Evolutionary conservation across 139 green algal genomes (phyloP).

Genomic region (Coelastrella sp.): DNA sequence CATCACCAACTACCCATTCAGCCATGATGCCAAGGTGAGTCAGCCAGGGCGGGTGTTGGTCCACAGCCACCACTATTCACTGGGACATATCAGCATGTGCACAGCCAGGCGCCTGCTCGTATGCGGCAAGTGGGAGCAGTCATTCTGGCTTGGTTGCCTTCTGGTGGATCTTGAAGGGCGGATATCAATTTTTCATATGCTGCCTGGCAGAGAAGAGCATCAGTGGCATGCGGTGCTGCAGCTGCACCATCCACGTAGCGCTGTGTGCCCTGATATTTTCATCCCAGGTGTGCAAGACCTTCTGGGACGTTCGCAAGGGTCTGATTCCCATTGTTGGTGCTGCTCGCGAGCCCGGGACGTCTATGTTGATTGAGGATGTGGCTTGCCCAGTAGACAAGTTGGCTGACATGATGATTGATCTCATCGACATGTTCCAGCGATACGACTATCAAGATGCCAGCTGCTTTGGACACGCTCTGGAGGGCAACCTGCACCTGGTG

Average conservation of each 20-base stretch:
- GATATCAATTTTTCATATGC: too few relatives aligned
- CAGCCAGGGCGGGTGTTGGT: neutral
- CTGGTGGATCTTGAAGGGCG: too few relatives aligned
- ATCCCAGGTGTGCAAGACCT: slow-evolving; percentile 78
- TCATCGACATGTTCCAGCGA: slow-evolving; percentile 93
- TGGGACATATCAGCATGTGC: too few relatives aligned
- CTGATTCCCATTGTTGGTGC: slow-evolving; percentile 97
- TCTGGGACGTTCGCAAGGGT: slow-evolving; percentile 97
- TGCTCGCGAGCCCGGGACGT: slow-evolving; percentile 90
- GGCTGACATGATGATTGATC: slow-evolving; percentile 95
- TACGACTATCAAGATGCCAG: slow-evolving; percentile 93
- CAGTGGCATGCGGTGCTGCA: too few relatives aligned
- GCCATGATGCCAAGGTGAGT: slow-evolving; percentile 65
- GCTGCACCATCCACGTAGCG: too few relatives aligned
- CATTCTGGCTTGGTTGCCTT: too few relatives aligned
- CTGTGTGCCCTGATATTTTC: neutral
- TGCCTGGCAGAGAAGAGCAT: too few relatives aligned
- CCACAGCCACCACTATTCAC: too few relatives aligned
- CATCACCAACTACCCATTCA: slow-evolving; percentile 88
- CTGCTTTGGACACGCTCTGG: slow-evolving; percentile 96
- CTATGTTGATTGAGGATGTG: slow-evolving; percentile 98
- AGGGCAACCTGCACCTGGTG: slow-evolving; percentile 98
- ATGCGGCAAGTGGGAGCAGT: too few relatives aligned
- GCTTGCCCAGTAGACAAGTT: slow-evolving; percentile 97
- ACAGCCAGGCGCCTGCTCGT: too few relatives aligned